phyloP scores from a whole-genome alignment of 495 filamentous ascomycete species.

The Xylaria grammica region DNA sequence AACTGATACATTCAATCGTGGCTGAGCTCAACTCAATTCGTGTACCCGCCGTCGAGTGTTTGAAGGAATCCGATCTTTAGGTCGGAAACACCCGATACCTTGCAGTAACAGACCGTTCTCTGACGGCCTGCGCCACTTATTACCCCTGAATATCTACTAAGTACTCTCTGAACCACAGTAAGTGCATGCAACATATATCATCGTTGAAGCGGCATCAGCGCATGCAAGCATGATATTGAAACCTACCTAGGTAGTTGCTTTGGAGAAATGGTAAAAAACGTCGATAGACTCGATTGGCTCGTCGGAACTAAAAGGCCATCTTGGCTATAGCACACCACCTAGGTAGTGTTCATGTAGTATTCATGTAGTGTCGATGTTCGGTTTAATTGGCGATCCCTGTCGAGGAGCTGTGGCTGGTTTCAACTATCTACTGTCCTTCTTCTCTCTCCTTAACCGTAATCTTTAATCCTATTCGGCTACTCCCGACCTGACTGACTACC shows the following conservation, averaged over 20 bases:
- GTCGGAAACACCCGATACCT: conserved; percentile 1
- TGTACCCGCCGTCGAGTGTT: conserved; percentile 3
- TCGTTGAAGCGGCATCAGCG: too few relatives aligned
- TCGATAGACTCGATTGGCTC: too few relatives aligned
- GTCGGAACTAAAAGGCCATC: too few relatives aligned
- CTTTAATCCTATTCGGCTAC: neutral
- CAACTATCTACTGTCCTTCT: conserved; percentile 1
- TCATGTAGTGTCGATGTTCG: too few relatives aligned
- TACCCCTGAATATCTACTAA: neutral
- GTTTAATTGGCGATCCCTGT: conserved; percentile 2
- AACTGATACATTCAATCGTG: neutral
- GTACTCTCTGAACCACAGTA: too few relatives aligned
- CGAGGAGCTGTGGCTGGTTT: conserved; percentile 5
- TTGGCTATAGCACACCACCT: too few relatives aligned
- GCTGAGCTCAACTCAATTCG: neutral
- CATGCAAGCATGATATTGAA: neutral
- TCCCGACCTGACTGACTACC: neutral
- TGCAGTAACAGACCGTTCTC: conserved; percentile 9
- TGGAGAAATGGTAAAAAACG: too few relatives aligned
- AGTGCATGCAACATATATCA: too few relatives aligned
- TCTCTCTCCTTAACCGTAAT: conserved; percentile 7
- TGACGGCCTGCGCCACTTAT: conserved; percentile 11
- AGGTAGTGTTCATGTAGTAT: too few relatives aligned
- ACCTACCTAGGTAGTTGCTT: too few relatives aligned
- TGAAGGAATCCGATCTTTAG: conserved; percentile 13